Evolutionary conservation across 2,329 filamentous ascomycete species (phyloP).

Genomic region (Microdochium bolleyi): DNA sequence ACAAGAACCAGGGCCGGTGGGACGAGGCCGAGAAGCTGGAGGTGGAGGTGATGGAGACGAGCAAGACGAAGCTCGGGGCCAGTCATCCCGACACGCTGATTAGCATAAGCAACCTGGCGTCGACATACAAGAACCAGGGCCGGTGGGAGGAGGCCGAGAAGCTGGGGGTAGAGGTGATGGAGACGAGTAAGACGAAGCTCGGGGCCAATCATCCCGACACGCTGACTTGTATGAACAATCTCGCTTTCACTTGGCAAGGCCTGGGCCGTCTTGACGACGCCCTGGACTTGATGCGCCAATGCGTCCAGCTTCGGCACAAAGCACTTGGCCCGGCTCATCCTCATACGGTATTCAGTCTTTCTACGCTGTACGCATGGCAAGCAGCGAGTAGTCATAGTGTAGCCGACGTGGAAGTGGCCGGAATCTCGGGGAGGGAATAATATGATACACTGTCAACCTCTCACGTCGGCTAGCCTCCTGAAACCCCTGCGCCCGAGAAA

Average conservation of each 20-base stretch:
- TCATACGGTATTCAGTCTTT: constrained; percentile 2
- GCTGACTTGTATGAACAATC: not conserved
- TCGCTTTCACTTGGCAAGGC: not conserved
- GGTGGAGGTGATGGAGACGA: constrained; percentile 2
- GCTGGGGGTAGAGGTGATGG: constrained; percentile 1
- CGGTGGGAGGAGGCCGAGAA: constrained; percentile 3
- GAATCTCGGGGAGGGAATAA: not conserved
- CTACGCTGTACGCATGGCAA: not conserved
- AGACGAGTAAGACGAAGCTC: not conserved
- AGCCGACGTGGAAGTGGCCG: not conserved
- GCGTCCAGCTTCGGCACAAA: constrained; percentile 3
- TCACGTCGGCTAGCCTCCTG: too few relatives aligned
- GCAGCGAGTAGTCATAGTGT: not conserved
- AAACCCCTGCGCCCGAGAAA: too few relatives aligned
- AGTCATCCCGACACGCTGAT: constrained; percentile 3
- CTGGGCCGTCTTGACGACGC: not conserved
- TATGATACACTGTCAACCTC: not conserved
- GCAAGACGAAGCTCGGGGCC: constrained; percentile 1
- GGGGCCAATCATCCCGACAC: not conserved
- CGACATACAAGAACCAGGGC: not conserved
- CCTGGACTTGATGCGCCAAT: constrained; percentile 3
- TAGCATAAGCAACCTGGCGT: constrained; percentile 4
- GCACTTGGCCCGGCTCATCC: constrained; percentile 10
- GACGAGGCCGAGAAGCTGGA: constrained; percentile 2
- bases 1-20: not conserved